phyloP scores from a whole-genome alignment of 1,284 basidiomycete genomes.

The Cryptococcus wingfieldii region DNA sequence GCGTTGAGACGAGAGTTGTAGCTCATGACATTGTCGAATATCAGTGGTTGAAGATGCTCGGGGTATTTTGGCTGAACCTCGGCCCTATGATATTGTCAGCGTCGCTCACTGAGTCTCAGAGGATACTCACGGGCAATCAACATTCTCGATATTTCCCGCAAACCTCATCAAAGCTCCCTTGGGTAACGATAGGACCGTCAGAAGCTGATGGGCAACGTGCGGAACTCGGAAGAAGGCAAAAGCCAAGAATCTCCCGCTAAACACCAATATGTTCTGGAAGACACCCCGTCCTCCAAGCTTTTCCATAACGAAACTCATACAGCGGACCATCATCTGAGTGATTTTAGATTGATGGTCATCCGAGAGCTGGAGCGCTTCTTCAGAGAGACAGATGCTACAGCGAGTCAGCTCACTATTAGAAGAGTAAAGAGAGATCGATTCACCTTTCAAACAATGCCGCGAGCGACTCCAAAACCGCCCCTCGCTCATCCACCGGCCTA shows the following conservation, averaged over 20 bases:
- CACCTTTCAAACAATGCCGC: conserved; percentile 51
- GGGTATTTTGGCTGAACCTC: conserved; percentile 36
- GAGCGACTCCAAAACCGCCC: conserved; percentile 52
- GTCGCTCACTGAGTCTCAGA: background rate
- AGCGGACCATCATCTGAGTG: conserved; percentile 46
- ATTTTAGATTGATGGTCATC: conserved; percentile 37
- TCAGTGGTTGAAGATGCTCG: conserved; percentile 38
- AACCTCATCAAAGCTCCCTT: conserved; percentile 49
- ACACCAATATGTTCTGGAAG: conserved; percentile 54
- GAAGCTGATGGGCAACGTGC: conserved; percentile 52
- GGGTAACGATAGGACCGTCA: conserved; percentile 51
- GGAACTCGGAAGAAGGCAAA: conserved; percentile 55
- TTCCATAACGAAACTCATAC: conserved; percentile 52
- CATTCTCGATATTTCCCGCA: conserved; percentile 29
- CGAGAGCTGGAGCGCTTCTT: conserved; percentile 39
- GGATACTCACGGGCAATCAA: conserved; percentile 16
- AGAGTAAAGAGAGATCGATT: conserved; percentile 1
- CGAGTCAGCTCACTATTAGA: background rate
- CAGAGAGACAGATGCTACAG: conserved; percentile 45
- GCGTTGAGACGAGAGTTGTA: conserved; percentile 42
- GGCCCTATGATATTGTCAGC: background rate
- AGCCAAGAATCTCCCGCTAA: conserved; percentile 52
- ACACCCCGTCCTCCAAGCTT: conserved; percentile 55
- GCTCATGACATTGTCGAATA: conserved; percentile 42
- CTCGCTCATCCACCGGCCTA: conserved; percentile 50